Evolutionary conservation across 1,139 yeast genomes (phyloP).

Genomic region (Debaryomycetaceae sp.): DNA sequence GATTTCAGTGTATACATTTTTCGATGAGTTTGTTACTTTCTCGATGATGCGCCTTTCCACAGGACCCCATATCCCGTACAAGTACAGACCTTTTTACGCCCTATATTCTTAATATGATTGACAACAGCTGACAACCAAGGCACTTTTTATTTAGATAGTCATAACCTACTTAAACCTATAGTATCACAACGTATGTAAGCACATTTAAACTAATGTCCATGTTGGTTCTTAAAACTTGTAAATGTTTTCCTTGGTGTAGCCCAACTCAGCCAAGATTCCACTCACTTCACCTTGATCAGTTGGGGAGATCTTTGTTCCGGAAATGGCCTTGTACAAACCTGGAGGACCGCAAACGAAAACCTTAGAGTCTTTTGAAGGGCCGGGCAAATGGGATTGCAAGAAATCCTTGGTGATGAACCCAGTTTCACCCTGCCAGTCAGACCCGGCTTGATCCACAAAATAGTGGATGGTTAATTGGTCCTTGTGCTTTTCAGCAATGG

Average conservation of each 20-base stretch:
- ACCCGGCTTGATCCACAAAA: slow-evolving; percentile 68
- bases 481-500: slow-evolving; percentile 53
- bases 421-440: slow-evolving; percentile 72
- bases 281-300: slow-evolving; percentile 91
- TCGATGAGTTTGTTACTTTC: too few relatives aligned
- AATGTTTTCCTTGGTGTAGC: slow-evolving; percentile 83
- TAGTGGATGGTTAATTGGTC: slow-evolving; percentile 72
- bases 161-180: too few relatives aligned
- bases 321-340: slow-evolving; percentile 37
- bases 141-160: too few relatives aligned
- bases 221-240: slow-evolving; percentile 64
- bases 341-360: slow-evolving; percentile 95
- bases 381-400: slow-evolving; percentile 63
- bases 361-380: slow-evolving; percentile 58
- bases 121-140: too few relatives aligned
- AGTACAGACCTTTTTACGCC: too few relatives aligned
- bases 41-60: too few relatives aligned
- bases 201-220: too few relatives aligned
- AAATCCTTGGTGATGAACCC: slow-evolving; percentile 84
- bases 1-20: too few relatives aligned
- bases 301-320: slow-evolving; percentile 84
- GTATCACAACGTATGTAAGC: too few relatives aligned
- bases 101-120: too few relatives aligned
- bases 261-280: slow-evolving; percentile 85
- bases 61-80: too few relatives aligned